Base-by-base conservation (phyloP, 306 rosid species). In the Inga laurina region DNA sequence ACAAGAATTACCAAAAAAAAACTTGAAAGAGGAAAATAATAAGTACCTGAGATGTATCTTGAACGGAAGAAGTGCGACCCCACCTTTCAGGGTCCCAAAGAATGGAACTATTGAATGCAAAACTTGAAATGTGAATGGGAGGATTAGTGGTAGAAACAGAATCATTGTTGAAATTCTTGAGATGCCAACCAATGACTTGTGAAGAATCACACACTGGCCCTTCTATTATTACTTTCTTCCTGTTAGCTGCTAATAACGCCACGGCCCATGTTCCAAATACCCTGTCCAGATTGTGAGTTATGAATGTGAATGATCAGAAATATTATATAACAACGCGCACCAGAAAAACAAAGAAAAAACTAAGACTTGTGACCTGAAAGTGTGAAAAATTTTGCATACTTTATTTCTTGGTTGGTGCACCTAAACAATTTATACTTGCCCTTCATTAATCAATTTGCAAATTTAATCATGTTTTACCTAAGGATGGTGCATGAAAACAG, bases 31-130 rank as follows among this genome's bases (percentile, higher is more conserved):
- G 1, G 37, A 62, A 59, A 10, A n/a, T 4, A 44, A 0, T 2
- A 22, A 45, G 37, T 89, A 93, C 99, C 99, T 93, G 98, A n/a
- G 97, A 90, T 21, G 90, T 88, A 82, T 92, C 92, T 88, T 94
- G 96, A 59, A 91, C 85, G 32, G 99, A 89, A 5, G 99, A 94
- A 88, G 98, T 91, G 68, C 99, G 93, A 77, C 99, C 99, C 99
- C 99, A 97, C 86, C 99, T 88, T 82, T 96, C 98, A 1, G 98
- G 97, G 72, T 97, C 98, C 97, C 98, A 97, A 2, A 94, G 97
- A 24, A 94, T 97, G n/a, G 97, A 97, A 66, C 97, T 97, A 68
- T 97, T 97, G 90, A 97, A 97, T 19, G 92, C 98, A 81, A 97
- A 92, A 82, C 93, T 97, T 24, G 99, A 94, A 56, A 94, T 90